phyloP scores from a whole-genome alignment of 805 yeast species.

The Wickerhamomyces xylosicus region DNA sequence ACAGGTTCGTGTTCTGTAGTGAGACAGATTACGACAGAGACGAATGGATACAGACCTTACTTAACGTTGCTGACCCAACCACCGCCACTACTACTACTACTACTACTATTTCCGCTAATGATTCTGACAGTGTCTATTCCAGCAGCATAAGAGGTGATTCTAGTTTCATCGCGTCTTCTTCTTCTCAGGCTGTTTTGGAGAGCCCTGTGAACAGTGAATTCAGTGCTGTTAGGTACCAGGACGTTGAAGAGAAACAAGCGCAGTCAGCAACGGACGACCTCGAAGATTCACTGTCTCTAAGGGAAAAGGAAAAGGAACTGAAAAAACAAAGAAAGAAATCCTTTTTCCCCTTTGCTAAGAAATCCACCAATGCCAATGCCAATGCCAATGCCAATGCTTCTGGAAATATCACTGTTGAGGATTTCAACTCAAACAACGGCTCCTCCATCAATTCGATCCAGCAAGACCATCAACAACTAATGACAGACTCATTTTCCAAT shows the following conservation, averaged over 20 bases:
- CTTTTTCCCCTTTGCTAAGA: slow-evolving; percentile 45
- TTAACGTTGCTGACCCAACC: slow-evolving; percentile 21
- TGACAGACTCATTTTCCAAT: slow-evolving; percentile 7
- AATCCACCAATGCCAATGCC: slow-evolving; percentile 10
- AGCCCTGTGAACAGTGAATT: slow-evolving; percentile 5
- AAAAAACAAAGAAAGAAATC: slow-evolving; percentile 45
- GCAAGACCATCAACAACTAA: no score
- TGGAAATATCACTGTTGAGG: slow-evolving; percentile 27
- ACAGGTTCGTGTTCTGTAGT: slow-evolving; percentile 63
- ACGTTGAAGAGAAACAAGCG: no score
- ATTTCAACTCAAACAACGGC: no score
- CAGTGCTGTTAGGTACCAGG: slow-evolving; percentile 6
- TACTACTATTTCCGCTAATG: slow-evolving; percentile 3
- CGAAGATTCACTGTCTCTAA: neutral
- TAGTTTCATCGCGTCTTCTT: neutral
- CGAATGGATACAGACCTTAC: slow-evolving; percentile 48
- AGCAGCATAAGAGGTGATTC: slow-evolving; percentile 3
- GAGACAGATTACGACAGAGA: slow-evolving; percentile 73
- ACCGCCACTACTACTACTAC: slow-evolving; percentile 4
- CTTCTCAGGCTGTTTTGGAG: neutral
- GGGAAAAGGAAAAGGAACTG: slow-evolving; percentile 21
- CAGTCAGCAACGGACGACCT: neutral
- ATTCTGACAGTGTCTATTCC: neutral
- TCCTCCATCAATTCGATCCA: slow-evolving; percentile 1
- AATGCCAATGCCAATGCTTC: slow-evolving; percentile 21